Base-by-base conservation (phyloP, 345 rosid genomes). In the Boechera stricta region DNA sequence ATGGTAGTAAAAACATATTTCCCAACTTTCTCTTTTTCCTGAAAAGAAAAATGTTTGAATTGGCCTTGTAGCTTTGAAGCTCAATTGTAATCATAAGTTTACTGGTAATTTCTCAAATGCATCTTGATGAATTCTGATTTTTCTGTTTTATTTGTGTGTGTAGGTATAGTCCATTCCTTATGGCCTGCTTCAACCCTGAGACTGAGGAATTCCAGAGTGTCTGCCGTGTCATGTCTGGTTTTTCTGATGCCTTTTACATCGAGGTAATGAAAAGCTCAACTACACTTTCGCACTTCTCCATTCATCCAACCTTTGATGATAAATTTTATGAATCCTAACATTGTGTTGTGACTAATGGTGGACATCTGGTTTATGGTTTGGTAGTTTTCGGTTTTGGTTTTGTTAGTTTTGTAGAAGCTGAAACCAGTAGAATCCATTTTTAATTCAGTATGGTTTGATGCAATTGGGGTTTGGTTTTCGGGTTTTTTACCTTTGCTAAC, bases 141-240 rank as follows among this genome's bases (percentile, higher is more conserved):
- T 11, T 69, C 41, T 8, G 11, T 32, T 0, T 36, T 21, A 21
- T 21, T 21, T 29, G 0, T 51, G 5, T 61, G 58, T 77, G 74
- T 89, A 91, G 98, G 98, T 87, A 79, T 77, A 93, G 96, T 83
- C 98, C 97, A 55, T 91, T 89, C 82, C 98, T 93, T 69, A 83
- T 93, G 96, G 95, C 98, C 61, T 93, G 98, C 67, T 91, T 85
- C 80, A 83, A 86, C 71, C 88, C 92, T 18, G 97, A 93, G 77
- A 82, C 84, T 16, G 96, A 91, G 82, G 97, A 90, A 69, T 94
- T 79, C 66, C 93, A 91, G 72, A 87, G 97, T 59, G 90, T 88
- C 10, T 94, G 98, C 28, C 94, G 94, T 47, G 98, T 94, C 75
- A 90, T 94, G 96, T 91, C 97, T 61, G 98, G 97, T 7, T 86